phyloP scores from a whole-genome alignment of 2,329 filamentous ascomycete genomes.

The Botrytis tulipae region DNA sequence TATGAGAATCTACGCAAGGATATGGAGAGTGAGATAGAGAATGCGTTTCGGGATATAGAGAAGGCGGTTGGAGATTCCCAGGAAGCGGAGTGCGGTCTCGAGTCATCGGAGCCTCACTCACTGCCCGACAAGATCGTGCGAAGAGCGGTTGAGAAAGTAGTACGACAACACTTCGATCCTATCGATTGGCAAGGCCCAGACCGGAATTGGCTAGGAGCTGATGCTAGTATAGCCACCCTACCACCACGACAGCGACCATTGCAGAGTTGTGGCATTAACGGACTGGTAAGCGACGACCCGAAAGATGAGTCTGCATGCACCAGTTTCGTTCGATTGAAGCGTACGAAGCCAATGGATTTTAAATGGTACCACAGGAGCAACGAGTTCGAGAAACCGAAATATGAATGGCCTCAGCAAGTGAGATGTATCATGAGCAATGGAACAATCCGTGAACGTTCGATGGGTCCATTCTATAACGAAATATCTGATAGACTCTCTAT shows the following conservation, averaged over 20 bases:
- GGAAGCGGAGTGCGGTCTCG: too few relatives aligned
- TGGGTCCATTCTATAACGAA: not conserved
- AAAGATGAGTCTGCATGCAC: not conserved
- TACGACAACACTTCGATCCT: not conserved
- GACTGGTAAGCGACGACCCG: not conserved
- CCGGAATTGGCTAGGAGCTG: not conserved
- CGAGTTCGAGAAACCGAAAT: not conserved
- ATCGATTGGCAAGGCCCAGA: not conserved
- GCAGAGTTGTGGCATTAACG: not conserved
- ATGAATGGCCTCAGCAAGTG: not conserved
- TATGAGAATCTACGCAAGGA: not conserved
- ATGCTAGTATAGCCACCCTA: not conserved
- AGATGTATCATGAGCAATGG: slow-evolving; percentile 2
- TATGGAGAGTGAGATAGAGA: not conserved
- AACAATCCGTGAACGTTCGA: not conserved
- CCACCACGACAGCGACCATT: not conserved
- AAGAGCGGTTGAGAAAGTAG: not conserved
- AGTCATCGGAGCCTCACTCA: not conserved
- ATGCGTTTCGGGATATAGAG: not conserved
- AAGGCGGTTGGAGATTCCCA: not conserved
- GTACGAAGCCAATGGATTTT: not conserved
- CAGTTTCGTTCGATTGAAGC: not conserved
- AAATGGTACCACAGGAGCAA: not conserved
- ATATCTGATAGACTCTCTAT: not conserved
- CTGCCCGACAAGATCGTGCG: not conserved